These are phyloP conservation scores for Termitomyces sp. DNA, from an alignment of 768 basidiomycete genomes.

Conservation along the genomic window DNA sequence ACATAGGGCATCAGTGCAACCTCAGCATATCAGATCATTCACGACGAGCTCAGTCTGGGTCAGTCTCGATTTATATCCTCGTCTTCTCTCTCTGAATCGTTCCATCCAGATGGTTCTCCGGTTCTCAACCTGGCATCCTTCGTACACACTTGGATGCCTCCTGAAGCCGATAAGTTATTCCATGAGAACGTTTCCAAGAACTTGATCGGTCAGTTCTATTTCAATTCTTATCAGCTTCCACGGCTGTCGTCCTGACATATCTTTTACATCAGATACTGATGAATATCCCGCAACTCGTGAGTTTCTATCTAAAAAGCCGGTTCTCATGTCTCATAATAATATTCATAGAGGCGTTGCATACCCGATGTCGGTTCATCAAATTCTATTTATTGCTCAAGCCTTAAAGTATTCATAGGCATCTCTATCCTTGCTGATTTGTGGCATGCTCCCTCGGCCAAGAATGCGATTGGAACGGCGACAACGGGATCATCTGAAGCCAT, in stretches of 20 bases:
- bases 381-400: background rate
- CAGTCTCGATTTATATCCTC: constrained; percentile 18
- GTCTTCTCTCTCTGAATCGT: background rate
- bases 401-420: constrained; percentile 13
- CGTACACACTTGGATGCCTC: constrained; percentile 58
- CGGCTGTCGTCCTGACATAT: background rate
- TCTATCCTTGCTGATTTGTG: constrained; percentile 57
- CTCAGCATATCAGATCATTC: constrained; percentile 48
- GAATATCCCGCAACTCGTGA: constrained; percentile 64
- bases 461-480: constrained; percentile 66
- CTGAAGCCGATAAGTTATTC: constrained; percentile 47
- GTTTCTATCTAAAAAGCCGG: constrained; percentile 13
- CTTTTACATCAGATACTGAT: constrained; percentile 30
- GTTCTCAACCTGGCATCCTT: constrained; percentile 61
- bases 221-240: background rate
- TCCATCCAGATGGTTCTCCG: constrained; percentile 46
- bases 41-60: constrained; percentile 58
- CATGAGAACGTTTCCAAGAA: constrained; percentile 63
- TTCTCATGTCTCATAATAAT: background rate
- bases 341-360: constrained; percentile 41
- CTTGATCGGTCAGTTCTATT: constrained; percentile 35
- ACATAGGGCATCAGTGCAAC: constrained; percentile 50
- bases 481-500: constrained; percentile 70
- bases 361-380: constrained; percentile 30
- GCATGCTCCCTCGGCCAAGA: constrained; percentile 58